These are phyloP conservation scores for Podospora comata DNA, from an alignment of 495 filamentous ascomycete species.

Conservation along the genomic window DNA sequence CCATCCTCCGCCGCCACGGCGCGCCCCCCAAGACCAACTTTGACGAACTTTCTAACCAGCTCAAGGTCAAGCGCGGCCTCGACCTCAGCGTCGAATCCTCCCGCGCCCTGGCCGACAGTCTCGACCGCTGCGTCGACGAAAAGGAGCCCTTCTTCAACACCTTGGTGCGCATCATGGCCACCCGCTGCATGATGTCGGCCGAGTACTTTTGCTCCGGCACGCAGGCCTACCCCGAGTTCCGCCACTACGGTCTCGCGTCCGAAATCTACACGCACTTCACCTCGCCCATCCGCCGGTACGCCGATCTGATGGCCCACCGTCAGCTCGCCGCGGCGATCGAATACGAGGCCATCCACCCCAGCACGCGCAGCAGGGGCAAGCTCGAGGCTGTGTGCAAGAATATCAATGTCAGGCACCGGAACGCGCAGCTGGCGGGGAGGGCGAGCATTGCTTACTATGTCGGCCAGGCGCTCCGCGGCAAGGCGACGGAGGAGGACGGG, in stretches of 20 bases:
- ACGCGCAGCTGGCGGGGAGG: slow-evolving; percentile 90
- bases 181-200: slow-evolving; percentile 97
- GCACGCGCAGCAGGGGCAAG: slow-evolving; percentile 69
- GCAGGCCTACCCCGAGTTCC: slow-evolving; percentile 87
- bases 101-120: slow-evolving; percentile 82
- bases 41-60: slow-evolving; percentile 84
- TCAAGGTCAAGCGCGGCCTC: slow-evolving; percentile 77
- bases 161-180: slow-evolving; percentile 91
- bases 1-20: slow-evolving; percentile 85
- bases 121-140: slow-evolving; percentile 78
- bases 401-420: slow-evolving; percentile 95
- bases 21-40: slow-evolving; percentile 94
- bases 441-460: slow-evolving; percentile 96
- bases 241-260: slow-evolving; percentile 90
- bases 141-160: slow-evolving; percentile 98
- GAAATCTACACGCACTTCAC: slow-evolving; percentile 99
- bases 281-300: slow-evolving; percentile 92
- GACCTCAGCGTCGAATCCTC: slow-evolving; percentile 79
- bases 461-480: slow-evolving; percentile 87
- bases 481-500: slow-evolving; percentile 78
- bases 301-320: slow-evolving; percentile 87
- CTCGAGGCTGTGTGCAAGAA: slow-evolving; percentile 94
- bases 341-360: slow-evolving; percentile 79
- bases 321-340: slow-evolving; percentile 93
- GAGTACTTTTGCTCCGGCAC: slow-evolving; percentile 97